phyloP scores from a whole-genome alignment of 768 basidiomycete species.

The Russula compacta region DNA sequence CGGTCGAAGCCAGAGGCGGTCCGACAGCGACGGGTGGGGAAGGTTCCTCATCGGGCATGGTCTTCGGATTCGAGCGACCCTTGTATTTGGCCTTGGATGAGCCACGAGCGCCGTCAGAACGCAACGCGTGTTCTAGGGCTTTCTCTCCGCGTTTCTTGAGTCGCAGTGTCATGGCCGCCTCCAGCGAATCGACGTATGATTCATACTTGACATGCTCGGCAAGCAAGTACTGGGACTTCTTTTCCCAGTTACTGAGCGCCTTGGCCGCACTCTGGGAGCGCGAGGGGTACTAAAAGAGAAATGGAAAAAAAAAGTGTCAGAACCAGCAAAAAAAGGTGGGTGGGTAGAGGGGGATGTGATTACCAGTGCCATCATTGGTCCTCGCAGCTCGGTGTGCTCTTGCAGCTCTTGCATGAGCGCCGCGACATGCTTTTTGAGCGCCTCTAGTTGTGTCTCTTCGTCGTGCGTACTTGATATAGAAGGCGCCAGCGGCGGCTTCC shows the following conservation, averaged over 20 bases:
- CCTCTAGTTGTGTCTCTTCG: conserved; percentile 89
- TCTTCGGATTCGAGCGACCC: conserved; percentile 35
- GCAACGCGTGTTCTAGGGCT: conserved; percentile 53
- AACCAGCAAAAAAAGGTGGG: conserved; percentile 4
- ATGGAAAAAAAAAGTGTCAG: conserved; percentile 3
- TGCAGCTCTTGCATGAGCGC: conserved; percentile 72
- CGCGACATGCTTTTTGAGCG: conserved; percentile 71
- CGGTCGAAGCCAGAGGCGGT: neutral
- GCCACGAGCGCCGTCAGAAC: conserved; percentile 17
- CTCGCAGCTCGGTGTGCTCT: conserved; percentile 72
- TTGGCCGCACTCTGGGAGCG: conserved; percentile 65
- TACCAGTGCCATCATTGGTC: conserved; percentile 77
- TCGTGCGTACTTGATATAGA: conserved; percentile 77
- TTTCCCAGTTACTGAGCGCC: conserved; percentile 87
- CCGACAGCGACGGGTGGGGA: neutral
- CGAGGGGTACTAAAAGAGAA: conserved; percentile 55
- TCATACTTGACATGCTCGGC: conserved; percentile 94
- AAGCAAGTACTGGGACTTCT: conserved; percentile 79
- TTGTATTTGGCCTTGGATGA: conserved; percentile 31
- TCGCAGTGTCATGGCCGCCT: conserved; percentile 72
- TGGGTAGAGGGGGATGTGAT: conserved; percentile 17
- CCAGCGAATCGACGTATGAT: conserved; percentile 86
- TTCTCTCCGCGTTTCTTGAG: conserved; percentile 89
- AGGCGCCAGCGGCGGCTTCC: conserved; percentile 87
- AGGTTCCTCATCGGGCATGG: conserved; percentile 40